Evolutionary conservation across 768 basidiomycete genomes (phyloP), one percentile per base, ranked within the genome.

Genomic region (Hypholoma sublateritium): DNA sequence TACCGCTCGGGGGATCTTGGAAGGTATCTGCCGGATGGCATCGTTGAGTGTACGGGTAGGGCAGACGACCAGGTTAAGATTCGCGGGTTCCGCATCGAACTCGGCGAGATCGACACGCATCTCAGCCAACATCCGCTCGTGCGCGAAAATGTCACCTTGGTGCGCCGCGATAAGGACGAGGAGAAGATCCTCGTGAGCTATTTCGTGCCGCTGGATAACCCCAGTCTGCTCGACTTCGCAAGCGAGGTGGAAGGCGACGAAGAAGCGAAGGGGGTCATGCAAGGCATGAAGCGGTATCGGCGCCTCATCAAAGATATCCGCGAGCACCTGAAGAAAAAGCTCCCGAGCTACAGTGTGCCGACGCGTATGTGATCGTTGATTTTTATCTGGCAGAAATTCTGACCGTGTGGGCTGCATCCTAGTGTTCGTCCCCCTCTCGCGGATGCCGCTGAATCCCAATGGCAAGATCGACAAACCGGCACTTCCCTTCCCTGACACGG

Each of bases 61-160:
- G 95, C 96, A 1, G 97, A 99, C 69, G 96, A 98, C 68, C 97
- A 99, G 69, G 93, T 99, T 75, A 98, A 99, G 77, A 98, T 99
- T 72, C 91, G 97, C 53, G 97, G 97, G 1, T 99, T 99, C 86
- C 82, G 97, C 22, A 98, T 99, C 66, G 97, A 99, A 70, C 82
- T 98, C 6, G 95, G 95, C 14, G 97, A 99, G 71, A 97, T 99
- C 62, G 97, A 99, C 70, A 97, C 92, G 0, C 88, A 96, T 74
- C 85, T 99, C 55, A 91, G 90, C 64, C 88, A 95, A 66, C 95
- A 98, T 69, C 89, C 93, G 7, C 82, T 93, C 17, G 86, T 99
- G 2, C 79, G 96, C n/a, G 97, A 98, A 75, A 99, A 99, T 69
- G 95, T 99, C 51, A 98, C 97, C 2, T 82, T 98, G 37, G 95